Percentiles rank a stretch among this genome's conserved stretches.
Conservation (phyloP, 371 early-diverging fungal species). For the Polyrhizophydium stewartii region DNA sequence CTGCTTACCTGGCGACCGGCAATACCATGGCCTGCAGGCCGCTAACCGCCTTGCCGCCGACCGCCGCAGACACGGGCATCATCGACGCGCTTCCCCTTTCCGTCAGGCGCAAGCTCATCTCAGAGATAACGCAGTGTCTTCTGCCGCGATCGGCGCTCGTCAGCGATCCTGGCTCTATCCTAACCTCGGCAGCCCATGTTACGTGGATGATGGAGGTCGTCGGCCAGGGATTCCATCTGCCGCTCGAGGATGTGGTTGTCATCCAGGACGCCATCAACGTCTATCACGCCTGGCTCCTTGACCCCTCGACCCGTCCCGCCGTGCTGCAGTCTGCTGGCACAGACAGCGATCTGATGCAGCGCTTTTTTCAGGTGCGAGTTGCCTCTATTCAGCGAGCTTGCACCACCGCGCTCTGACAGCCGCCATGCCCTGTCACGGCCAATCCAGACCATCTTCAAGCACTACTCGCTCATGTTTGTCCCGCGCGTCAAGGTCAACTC, state of each 20-base stretch:
- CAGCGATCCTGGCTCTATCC: constrained; percentile 11
- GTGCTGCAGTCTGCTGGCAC: constrained; percentile 45
- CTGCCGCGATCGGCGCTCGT: constrained; percentile 23
- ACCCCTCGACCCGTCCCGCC: constrained; percentile 53
- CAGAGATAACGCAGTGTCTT: constrained; percentile 58
- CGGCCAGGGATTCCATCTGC: constrained; percentile 75
- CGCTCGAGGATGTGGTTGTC: constrained; percentile 67
- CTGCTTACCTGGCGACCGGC: no score
- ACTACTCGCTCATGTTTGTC: constrained; percentile 68
- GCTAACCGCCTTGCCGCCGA: no score
- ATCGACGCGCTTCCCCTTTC: constrained; percentile 60
- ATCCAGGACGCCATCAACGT: constrained; percentile 61
- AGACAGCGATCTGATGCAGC: constrained; percentile 39
- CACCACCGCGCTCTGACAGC: no score
- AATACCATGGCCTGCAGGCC: no score
- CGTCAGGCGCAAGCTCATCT: constrained; percentile 56
- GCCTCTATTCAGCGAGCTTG: no score
- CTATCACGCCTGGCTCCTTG: constrained; percentile 75
- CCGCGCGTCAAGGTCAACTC: constrained; percentile 18
- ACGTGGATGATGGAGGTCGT: constrained; percentile 80
- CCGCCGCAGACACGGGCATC: constrained; percentile 58
- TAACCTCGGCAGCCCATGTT: constrained; percentile 54
- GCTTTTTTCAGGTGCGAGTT: constrained; percentile 44
- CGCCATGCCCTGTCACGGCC: no score
- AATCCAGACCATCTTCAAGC: constrained; percentile 73